phyloP scores from a whole-genome alignment of 768 basidiomycete genomes.

The Mycena epipterygia region DNA sequence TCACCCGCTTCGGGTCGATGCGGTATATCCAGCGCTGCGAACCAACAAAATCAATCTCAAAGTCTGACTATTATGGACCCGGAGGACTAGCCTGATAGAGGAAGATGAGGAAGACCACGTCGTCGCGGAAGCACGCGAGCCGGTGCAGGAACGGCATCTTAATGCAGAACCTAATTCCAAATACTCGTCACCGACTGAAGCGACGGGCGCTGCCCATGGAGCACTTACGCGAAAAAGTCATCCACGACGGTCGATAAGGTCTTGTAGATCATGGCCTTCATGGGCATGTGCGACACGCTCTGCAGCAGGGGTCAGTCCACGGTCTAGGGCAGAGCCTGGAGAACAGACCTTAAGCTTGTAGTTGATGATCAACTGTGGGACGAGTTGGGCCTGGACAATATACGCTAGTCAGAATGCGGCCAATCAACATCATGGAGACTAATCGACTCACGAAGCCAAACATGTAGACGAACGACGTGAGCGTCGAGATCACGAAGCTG shows the following conservation, averaged over 20 bases:
- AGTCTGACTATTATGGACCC: not conserved
- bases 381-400: conserved; percentile 77
- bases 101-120: conserved; percentile 92
- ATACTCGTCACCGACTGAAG: conserved; percentile 35
- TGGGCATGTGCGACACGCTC: conserved; percentile 98
- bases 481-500: conserved; percentile 92
- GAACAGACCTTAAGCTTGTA: conserved; percentile 90
- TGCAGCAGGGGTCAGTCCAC: conserved; percentile 46
- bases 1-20: conserved; percentile 93
- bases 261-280: conserved; percentile 99
- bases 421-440: not conserved
- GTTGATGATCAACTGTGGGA: conserved; percentile 94
- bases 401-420: conserved; percentile 31
- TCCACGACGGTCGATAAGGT: conserved; percentile 91
- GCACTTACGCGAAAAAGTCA: conserved; percentile 88
- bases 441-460: conserved; percentile 91
- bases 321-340: conserved; percentile 16
- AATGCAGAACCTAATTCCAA: conserved; percentile 83
- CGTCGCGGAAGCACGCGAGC: conserved; percentile 91
- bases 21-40: conserved; percentile 96
- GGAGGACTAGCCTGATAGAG: conserved; percentile 82
- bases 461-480: conserved; percentile 95
- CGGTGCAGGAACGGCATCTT: conserved; percentile 97
- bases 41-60: conserved; percentile 34
- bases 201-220: conserved; percentile 1